Percentiles rank a stretch among this genome's conserved stretches.
Evolutionary conservation across 139 green algal species (phyloP).

Genomic region (Ostreobium quekettii): DNA sequence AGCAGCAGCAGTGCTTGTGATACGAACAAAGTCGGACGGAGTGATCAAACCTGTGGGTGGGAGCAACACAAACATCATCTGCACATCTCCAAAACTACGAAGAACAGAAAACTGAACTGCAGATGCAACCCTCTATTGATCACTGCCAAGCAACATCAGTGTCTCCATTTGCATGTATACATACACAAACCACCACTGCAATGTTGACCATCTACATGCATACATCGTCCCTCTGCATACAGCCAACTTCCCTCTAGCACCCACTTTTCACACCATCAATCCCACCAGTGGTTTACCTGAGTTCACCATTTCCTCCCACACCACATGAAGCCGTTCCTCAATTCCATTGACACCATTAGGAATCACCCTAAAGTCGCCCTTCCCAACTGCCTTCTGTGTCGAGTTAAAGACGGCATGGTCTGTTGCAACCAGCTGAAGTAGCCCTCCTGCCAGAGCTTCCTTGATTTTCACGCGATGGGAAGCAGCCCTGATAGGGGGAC

Average conservation of each 20-base stretch:
- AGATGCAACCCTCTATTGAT: no score
- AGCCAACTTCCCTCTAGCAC: no score
- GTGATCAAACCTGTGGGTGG: constrained; percentile 50
- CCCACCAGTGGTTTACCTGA: no score
- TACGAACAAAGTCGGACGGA: constrained; percentile 68
- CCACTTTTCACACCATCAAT: no score
- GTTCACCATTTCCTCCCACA: constrained; percentile 75
- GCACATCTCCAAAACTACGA: no score
- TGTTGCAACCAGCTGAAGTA: constrained; percentile 59
- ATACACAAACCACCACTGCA: no score
- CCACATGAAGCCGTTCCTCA: constrained; percentile 86
- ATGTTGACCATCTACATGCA: no score
- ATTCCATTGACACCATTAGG: constrained; percentile 96
- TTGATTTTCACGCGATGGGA: constrained; percentile 36
- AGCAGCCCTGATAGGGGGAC: constrained; percentile 68
- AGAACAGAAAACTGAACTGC: no score
- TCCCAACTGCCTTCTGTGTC: constrained; percentile 75
- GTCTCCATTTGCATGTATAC: no score
- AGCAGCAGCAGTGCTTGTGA: constrained; percentile 76
- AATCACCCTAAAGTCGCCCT: constrained; percentile 82
- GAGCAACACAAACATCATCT: no score
- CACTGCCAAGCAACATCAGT: no score
- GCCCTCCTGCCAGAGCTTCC: constrained; percentile 31
- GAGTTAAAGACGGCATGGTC: constrained; percentile 90
- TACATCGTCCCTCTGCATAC: no score